Evolutionary conservation across 1,139 yeast genomes (phyloP), one percentile per base, ranked within the genome.

Genomic region (Suhomyces kunorum): DNA sequence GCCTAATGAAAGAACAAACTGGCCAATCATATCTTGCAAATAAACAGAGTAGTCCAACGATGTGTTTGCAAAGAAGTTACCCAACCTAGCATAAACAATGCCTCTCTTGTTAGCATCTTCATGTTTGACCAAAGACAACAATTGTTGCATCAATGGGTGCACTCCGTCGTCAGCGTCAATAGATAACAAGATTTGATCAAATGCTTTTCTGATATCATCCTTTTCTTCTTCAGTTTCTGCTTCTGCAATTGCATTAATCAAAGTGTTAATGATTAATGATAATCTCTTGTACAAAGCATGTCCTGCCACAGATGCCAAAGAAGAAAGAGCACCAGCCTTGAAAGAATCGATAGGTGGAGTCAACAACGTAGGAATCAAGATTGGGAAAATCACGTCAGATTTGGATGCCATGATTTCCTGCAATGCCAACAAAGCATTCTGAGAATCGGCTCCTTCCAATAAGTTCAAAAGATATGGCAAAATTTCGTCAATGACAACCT

Each of bases 401-500:
- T 88, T 87, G 9, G 90, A 83, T 5, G 94, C 80, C 95, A 94
- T 88, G 54, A 92, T 85, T 59, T 89, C 98, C 64, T 86, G 83
- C 51, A 94, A 74, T 4, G 98, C 98, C 42, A 83, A 74, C 49
- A 92, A 75, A 0, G 98, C 96, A 56, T 81, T 78, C 39, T 81
- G 90, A 1, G 90, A 80, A 34, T 80, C 87, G 11, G 75, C 66
- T 4, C 81, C 69, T 48, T 85, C 84, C 55, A 90, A 71, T 75
- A 83, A 74, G 46, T 74, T 75, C 59, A 92, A 75, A 60, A 94
- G 76, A 54, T 83, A 81, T 16, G 98, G 99, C 53, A 94, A 73
- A 46, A 94, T 78, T 53, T 86, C 90, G 61, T 90, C 97, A 53
- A 88, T 82, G 11, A 94, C 96, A 31, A 77, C 76, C 58, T 84